Base-by-base conservation (phyloP, 208 protist genomes). In the Wallacemonas sp. region DNA sequence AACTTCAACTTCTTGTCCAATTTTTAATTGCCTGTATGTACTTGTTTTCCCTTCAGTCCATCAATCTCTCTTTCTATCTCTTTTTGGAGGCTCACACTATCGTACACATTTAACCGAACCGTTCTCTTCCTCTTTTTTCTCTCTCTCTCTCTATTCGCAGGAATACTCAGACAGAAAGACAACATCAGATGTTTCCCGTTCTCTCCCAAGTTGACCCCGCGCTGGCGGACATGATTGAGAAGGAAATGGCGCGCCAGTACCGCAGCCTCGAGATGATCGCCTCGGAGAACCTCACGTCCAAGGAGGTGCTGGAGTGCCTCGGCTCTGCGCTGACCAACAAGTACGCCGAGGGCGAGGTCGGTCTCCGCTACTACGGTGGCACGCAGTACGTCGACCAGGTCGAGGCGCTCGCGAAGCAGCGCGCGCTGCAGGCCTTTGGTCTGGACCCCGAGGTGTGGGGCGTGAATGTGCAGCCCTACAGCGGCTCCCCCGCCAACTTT, bases 391-490 rank as follows among this genome's bases (percentile, higher is more conserved):
- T 99, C n/a, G 99, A 99, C 84, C 31, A 97, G 78, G 84, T 99
- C 22, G 99, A 99, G 80, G 68, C 76, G 25, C 70, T 99, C 12
- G 95, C 91, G 65, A 89, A 92, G 49, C 61, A 90, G 36, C 93
- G 99, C 54, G 95, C 98, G 28, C 82, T 99, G 1, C 49, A 87
- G 22, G 96, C 97, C 42, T 99, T 99, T 77, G 42, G 78, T 26
- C 72, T 99, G 0, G 83, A 99, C 61, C 72, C 84, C 1, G 76
- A 80, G 28, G 73, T 97, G 76, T 99, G 99, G 99, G 98, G 97
- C 39, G 98, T 99, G 16, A 99, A 99, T 73, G 99, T 99, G 42
- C 99, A 99, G 91, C 97, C 99, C 33, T 99, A 99, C 77, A 99
- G 95, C 49, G 99, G 99, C 22, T 98, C 92, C 4, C 89, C 98